Percentiles rank a stretch among this genome's conserved stretches.
These are phyloP conservation scores for Brachypodium distachyon DNA, from an alignment of 202 grass and related monocot genomes.

Conservation along the genomic window DNA sequence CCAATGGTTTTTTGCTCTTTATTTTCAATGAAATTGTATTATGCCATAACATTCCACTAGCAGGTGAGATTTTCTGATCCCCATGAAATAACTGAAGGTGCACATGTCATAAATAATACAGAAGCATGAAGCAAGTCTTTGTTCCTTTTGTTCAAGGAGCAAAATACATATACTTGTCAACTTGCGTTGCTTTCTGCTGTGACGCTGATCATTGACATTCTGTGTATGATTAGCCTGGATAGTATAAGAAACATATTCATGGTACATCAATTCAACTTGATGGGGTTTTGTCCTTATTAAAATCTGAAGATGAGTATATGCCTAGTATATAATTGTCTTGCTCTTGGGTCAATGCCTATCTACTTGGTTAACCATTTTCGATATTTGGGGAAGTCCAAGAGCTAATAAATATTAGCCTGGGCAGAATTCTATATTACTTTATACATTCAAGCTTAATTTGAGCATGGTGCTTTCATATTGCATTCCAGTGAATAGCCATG, in stretches of 20 bases:
- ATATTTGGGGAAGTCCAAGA: not conserved
- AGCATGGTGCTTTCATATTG: not conserved
- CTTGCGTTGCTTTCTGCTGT: constrained; percentile 5
- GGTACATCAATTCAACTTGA: constrained; percentile 23
- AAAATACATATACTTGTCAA: constrained; percentile 1
- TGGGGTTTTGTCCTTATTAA: constrained; percentile 24
- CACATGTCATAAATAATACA: not conserved
- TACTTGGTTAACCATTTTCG: not conserved
- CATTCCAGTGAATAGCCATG: not conserved
- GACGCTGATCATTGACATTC: constrained; percentile 15
- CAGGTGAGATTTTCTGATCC: not conserved
- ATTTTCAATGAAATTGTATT: not conserved
- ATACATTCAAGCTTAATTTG: not conserved
- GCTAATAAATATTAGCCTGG: not conserved
- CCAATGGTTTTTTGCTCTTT: not conserved
- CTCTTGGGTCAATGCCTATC: constrained; percentile 8
- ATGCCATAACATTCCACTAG: not conserved
- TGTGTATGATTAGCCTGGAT: constrained; percentile 22
- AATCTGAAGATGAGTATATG: not conserved
- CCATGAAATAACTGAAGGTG: not conserved
- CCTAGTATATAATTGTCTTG: not conserved
- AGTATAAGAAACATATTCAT: constrained; percentile 6
- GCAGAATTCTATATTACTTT: not conserved
- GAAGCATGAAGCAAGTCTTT: not conserved
- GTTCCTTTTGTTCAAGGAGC: not conserved